Base-by-base conservation (phyloP, 2,329 filamentous ascomycete genomes). In the Hypoxylon rubiginosum region DNA sequence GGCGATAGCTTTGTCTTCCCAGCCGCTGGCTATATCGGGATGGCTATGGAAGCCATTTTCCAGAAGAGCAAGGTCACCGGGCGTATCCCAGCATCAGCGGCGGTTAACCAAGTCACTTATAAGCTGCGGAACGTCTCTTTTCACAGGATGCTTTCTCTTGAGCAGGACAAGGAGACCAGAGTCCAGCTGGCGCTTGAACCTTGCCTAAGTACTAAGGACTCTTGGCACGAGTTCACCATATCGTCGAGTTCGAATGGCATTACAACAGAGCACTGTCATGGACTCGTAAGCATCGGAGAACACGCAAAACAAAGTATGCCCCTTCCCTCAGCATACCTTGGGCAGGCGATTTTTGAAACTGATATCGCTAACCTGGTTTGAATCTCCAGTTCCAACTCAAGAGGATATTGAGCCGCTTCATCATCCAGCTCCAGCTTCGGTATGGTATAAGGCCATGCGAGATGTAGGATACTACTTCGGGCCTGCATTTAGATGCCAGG, bases 1-100 rank as follows among this genome's bases (percentile, higher is more conserved):
- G 79, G 82, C 24, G 78, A 76, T 62, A 76, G 82, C 36, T 77
- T 79, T 51, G 74, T 83, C 64, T 78, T 80, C 45, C 78, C 82
- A 48, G 80, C 75, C 8, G 72, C 76, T 10, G 81, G 78, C 9
- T 72, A 73, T 13, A 70, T 77, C 0, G 74, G 78, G 5, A 75
- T 81, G 62, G 71, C 68, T 1, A 19, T 70, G 1, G 72, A 72
- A 45, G 73, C 71, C 36, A 59, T 70, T 32, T 71, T 58, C 26
- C 70, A 71, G 50, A 69, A 66, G 21, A 26, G 52, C 13, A 58
- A 48, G 10, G 36, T 43, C 1, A 54, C 60, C 13, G 46, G 57
- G n/a, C 57, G 36, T 32, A 32, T 9, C 9, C 28, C 43, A 28
- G 24, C 0, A 2, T 26, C 61, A 4, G 3, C 48, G 1, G 32